These are phyloP conservation scores for Fragilaria crotonensis DNA, from an alignment of 108 stramenopile genomes.

Conservation along the genomic window DNA sequence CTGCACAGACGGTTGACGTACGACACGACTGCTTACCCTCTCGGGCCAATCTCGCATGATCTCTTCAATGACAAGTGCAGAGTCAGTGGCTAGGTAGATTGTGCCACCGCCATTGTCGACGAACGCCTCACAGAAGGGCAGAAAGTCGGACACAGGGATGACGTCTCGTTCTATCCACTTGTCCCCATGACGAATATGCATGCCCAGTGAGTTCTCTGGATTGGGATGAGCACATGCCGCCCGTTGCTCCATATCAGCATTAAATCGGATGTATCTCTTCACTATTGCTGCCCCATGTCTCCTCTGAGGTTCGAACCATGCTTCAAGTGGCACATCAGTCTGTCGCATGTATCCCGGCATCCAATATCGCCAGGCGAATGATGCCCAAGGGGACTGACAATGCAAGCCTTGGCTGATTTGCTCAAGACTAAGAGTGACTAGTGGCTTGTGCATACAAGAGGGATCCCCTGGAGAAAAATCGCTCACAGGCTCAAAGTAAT, in stretches of 20 bases:
- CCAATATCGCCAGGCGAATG: slow-evolving; percentile 48
- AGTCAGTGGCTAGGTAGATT: slow-evolving; percentile 52
- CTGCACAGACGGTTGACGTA: not conserved
- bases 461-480: slow-evolving; percentile 47
- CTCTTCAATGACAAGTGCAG: slow-evolving; percentile 27
- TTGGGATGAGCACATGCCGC: not conserved
- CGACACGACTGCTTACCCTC: slow-evolving; percentile 11
- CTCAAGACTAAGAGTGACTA: slow-evolving; percentile 33
- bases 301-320: not conserved
- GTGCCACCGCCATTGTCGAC: slow-evolving; percentile 10
- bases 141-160: slow-evolving; percentile 31
- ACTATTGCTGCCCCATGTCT: slow-evolving; percentile 1
- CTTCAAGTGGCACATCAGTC: slow-evolving; percentile 6
- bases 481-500: slow-evolving; percentile 54
- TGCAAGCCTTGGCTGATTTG: slow-evolving; percentile 43
- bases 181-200: slow-evolving; percentile 1
- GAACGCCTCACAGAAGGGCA: slow-evolving; percentile 36
- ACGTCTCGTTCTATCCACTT: slow-evolving; percentile 13
- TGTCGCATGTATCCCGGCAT: slow-evolving; percentile 40
- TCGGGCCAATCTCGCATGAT: slow-evolving; percentile 35
- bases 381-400: slow-evolving; percentile 38
- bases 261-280: slow-evolving; percentile 4
- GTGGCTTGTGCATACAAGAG: slow-evolving; percentile 34
- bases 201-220: not conserved
- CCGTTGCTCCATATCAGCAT: not conserved